Conservation (phyloP, 495 filamentous ascomycete species). For the Staphylotrichum longicolle region DNA sequence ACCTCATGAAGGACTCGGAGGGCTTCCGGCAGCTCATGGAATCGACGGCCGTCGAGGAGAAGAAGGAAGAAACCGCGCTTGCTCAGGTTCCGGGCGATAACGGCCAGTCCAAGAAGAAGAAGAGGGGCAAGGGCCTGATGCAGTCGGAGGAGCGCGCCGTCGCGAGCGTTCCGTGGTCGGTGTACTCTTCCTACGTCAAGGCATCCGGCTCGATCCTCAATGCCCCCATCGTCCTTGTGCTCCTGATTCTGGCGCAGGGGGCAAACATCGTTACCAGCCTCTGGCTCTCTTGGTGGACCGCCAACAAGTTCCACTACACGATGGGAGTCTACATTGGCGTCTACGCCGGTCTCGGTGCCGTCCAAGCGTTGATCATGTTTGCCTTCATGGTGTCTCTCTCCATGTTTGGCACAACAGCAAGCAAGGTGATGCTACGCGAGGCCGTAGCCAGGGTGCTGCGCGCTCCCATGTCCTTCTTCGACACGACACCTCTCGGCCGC, state of each 20-base stretch:
- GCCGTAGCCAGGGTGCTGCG: slow-evolving; percentile 78
- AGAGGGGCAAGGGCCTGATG: slow-evolving; percentile 71
- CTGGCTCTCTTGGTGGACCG: slow-evolving; percentile 94
- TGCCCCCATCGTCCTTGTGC: slow-evolving; percentile 58
- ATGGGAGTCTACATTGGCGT: slow-evolving; percentile 78
- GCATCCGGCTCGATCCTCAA: slow-evolving; percentile 78
- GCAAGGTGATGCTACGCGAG: slow-evolving; percentile 76
- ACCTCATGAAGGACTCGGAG: slow-evolving; percentile 72
- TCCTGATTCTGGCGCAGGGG: slow-evolving; percentile 71
- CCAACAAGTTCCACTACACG: slow-evolving; percentile 63
- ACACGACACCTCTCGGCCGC: slow-evolving; percentile 91
- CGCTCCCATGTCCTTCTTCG: slow-evolving; percentile 96
- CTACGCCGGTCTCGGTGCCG: slow-evolving; percentile 72
- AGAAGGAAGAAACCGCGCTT: slow-evolving; percentile 48
- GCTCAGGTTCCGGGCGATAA: slow-evolving; percentile 45
- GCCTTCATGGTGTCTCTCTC: slow-evolving; percentile 60
- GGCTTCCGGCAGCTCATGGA: slow-evolving; percentile 80
- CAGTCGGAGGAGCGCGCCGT: slow-evolving; percentile 84
- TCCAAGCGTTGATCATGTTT: slow-evolving; percentile 78
- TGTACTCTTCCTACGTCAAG: slow-evolving; percentile 76
- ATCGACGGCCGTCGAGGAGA: slow-evolving; percentile 71
- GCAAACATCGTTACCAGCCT: slow-evolving; percentile 82
- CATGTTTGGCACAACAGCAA: slow-evolving; percentile 74
- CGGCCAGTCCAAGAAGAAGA: slow-evolving; percentile 59
- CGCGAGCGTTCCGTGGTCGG: slow-evolving; percentile 76